Conservation (phyloP, 495 filamentous ascomycete genomes). For the Trypethelium eluteriae region DNA sequence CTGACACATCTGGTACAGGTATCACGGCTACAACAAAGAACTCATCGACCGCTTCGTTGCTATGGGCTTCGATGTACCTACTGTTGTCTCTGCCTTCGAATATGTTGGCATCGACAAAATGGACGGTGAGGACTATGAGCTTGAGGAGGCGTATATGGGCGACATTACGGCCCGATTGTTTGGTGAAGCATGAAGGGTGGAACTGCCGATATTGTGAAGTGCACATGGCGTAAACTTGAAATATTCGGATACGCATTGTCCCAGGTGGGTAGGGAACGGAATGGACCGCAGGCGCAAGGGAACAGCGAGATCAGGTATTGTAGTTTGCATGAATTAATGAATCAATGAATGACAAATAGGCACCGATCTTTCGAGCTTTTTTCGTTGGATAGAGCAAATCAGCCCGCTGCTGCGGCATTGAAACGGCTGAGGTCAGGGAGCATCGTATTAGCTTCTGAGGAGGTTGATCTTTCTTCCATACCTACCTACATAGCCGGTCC, state of each 20-base stretch:
- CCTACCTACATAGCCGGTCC: too few relatives aligned
- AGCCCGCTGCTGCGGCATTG: not conserved
- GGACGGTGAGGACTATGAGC: slow-evolving; percentile 68
- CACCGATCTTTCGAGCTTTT: too few relatives aligned
- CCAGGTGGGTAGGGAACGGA: not conserved
- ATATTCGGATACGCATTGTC: not conserved
- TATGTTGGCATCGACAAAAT: slow-evolving; percentile 72
- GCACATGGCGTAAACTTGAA: not conserved
- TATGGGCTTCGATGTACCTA: slow-evolving; percentile 92
- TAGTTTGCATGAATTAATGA: not conserved
- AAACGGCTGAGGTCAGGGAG: not conserved
- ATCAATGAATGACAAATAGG: not conserved
- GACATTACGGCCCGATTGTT: slow-evolving; percentile 81
- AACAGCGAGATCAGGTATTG: not conserved
- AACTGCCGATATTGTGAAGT: not conserved
- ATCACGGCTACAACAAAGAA: slow-evolving; percentile 80
- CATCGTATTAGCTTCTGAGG: too few relatives aligned
- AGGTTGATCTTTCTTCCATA: too few relatives aligned
- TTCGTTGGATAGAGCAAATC: not conserved
- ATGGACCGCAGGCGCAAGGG: not conserved
- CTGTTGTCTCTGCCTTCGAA: slow-evolving; percentile 77
- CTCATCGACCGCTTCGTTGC: slow-evolving; percentile 80
- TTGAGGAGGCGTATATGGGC: slow-evolving; percentile 80
- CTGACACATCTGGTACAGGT: slow-evolving; percentile 43
- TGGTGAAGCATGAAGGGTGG: slow-evolving; percentile 45